Percentiles rank a stretch among this genome's conserved stretches.
Conservation (phyloP, 768 basidiomycete genomes). For the Mycena latifolia region DNA sequence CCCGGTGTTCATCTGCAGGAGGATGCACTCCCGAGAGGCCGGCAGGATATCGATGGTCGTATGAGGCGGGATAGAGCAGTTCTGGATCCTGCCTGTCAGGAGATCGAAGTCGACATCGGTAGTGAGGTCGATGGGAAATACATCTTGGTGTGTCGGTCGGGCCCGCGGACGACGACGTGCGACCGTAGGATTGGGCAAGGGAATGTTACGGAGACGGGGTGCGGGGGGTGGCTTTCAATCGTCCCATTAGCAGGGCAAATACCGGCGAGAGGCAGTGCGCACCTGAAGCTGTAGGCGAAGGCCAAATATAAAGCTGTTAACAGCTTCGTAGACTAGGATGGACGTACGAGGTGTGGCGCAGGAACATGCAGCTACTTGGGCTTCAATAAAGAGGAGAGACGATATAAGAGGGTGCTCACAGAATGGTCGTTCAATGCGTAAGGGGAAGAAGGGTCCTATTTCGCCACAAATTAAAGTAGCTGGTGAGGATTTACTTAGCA, state of each 20-base stretch:
- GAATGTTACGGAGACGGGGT: conserved; percentile 4
- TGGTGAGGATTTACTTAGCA: neutral
- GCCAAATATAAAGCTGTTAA: conserved; percentile 20
- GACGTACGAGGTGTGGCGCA: conserved; percentile 13
- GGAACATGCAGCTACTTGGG: neutral
- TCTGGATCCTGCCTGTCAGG: neutral
- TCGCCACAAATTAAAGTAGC: neutral
- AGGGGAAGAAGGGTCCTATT: neutral
- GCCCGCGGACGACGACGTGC: neutral
- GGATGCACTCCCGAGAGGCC: neutral
- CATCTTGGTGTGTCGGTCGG: neutral
- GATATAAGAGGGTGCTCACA: neutral
- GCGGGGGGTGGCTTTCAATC: conserved; percentile 20
- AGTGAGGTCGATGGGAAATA: conserved; percentile 24
- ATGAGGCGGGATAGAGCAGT: conserved; percentile 1
- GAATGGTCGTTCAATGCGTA: neutral
- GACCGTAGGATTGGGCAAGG: conserved; percentile 6
- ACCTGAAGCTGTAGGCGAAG: conserved; percentile 29
- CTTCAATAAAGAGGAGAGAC: neutral
- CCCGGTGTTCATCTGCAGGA: conserved; percentile 12
- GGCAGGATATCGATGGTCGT: conserved; percentile 16
- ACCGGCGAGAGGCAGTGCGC: conserved; percentile 7
- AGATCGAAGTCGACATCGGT: conserved; percentile 17
- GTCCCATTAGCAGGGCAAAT: neutral
- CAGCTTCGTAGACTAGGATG: neutral